These are phyloP conservation scores for Nemania sp. DNA, from an alignment of 2,329 filamentous ascomycete species.

Conservation along the genomic window DNA sequence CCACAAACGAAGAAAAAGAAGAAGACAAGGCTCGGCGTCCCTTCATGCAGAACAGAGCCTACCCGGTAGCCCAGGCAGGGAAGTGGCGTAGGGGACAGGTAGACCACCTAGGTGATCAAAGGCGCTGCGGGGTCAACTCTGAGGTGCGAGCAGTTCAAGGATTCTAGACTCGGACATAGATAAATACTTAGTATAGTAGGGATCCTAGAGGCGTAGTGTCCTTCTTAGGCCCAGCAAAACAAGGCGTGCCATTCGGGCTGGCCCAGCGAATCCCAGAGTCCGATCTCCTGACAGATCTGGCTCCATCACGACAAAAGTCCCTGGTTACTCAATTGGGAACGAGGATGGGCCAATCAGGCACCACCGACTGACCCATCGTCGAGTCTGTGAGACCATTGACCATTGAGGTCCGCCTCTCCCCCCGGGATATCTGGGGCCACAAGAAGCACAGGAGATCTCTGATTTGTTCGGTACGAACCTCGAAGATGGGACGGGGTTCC, in stretches of 20 bases:
- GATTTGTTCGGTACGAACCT: slow-evolving; percentile 17
- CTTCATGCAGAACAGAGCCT: slow-evolving; percentile 19
- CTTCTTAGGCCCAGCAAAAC: no score
- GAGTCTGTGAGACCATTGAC: slow-evolving; percentile 5
- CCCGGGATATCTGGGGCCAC: slow-evolving; percentile 20
- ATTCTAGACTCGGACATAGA: no score
- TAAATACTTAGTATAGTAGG: no score
- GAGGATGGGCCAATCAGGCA: slow-evolving; percentile 9
- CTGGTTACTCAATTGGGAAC: slow-evolving; percentile 28
- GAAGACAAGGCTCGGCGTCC: slow-evolving; percentile 6
- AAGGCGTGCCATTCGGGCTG: not conserved
- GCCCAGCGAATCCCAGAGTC: slow-evolving; percentile 18
- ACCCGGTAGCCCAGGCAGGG: no score
- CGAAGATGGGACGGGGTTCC: slow-evolving; percentile 13
- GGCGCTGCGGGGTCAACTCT: no score
- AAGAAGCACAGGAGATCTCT: slow-evolving; percentile 11
- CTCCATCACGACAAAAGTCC: slow-evolving; percentile 32
- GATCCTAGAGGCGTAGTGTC: no score
- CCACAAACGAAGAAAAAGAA: not conserved
- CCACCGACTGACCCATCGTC: not conserved
- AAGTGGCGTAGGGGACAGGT: no score
- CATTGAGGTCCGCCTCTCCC: not conserved
- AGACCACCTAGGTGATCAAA: not conserved
- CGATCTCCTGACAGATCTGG: slow-evolving; percentile 22
- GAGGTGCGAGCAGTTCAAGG: no score